These are phyloP conservation scores for Primulina huaijiensis DNA, from an alignment of 257 asterid genomes.

Conservation along the genomic window DNA sequence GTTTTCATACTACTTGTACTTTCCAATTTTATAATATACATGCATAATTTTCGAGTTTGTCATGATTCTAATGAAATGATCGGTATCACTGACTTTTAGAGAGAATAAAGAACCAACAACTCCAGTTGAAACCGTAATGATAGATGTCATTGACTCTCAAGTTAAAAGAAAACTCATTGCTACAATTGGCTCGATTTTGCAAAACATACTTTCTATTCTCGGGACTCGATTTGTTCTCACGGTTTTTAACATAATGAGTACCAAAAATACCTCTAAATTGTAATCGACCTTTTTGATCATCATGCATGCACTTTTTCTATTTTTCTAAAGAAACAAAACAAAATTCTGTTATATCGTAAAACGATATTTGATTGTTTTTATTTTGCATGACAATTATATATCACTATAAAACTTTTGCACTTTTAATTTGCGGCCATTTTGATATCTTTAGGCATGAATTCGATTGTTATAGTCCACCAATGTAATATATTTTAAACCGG, in stretches of 20 bases:
- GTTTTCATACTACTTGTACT: too few relatives aligned
- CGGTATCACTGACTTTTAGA: constrained; percentile 59
- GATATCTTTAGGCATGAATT: too few relatives aligned
- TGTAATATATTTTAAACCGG: too few relatives aligned
- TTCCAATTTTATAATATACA: too few relatives aligned
- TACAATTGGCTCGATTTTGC: constrained; percentile 50
- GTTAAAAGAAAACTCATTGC: constrained; percentile 58
- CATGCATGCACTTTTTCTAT: too few relatives aligned
- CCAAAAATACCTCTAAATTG: background rate
- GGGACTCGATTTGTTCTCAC: constrained; percentile 67
- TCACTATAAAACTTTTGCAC: too few relatives aligned
- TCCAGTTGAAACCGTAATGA: constrained; percentile 60
- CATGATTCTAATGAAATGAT: constrained; percentile 75
- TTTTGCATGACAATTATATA: too few relatives aligned
- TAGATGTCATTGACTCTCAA: constrained; percentile 52
- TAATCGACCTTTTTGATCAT: background rate
- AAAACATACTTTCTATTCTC: constrained; percentile 48
- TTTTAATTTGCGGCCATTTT: too few relatives aligned
- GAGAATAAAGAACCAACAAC: constrained; percentile 84
- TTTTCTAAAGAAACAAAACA: too few relatives aligned
- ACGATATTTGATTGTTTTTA: too few relatives aligned
- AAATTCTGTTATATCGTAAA: too few relatives aligned
- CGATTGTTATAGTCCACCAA: too few relatives aligned
- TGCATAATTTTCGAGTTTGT: constrained; percentile 43
- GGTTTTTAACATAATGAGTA: constrained; percentile 32